Evolutionary conservation across 2,329 filamentous ascomycete species (phyloP).

Genomic region (Xylaria sp.): DNA sequence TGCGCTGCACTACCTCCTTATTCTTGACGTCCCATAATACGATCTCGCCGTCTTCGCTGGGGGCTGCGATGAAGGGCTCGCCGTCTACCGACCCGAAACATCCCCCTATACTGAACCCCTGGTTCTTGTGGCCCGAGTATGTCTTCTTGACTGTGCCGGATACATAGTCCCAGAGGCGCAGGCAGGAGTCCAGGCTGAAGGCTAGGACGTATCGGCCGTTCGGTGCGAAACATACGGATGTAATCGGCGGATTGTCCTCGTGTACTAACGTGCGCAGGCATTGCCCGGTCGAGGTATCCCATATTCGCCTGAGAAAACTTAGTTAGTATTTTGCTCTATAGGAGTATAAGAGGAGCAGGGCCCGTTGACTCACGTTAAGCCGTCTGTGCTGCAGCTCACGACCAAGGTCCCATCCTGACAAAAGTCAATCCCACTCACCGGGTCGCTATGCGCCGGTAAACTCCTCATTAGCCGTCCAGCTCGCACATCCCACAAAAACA

Average conservation of each 20-base stretch:
- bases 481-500: slow-evolving; percentile 96
- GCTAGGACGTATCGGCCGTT: slow-evolving; percentile 95
- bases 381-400: slow-evolving; percentile 90
- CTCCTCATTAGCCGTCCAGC: slow-evolving; percentile 89
- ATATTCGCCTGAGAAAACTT: slow-evolving; percentile 72
- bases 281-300: slow-evolving; percentile 95
- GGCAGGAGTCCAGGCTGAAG: slow-evolving; percentile 88
- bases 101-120: slow-evolving; percentile 84
- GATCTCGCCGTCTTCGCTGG: slow-evolving; percentile 87
- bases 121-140: slow-evolving; percentile 91
- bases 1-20: slow-evolving; percentile 82
- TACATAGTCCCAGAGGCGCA: slow-evolving; percentile 96
- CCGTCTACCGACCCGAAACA: slow-evolving; percentile 77
- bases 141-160: slow-evolving; percentile 94
- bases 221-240: slow-evolving; percentile 89
- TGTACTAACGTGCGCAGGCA: slow-evolving; percentile 95
- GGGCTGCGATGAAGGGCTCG: slow-evolving; percentile 76
- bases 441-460: slow-evolving; percentile 93
- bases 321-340: slow-evolving; percentile 2
- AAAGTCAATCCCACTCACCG: slow-evolving; percentile 93
- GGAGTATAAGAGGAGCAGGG: background rate
- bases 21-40: slow-evolving; percentile 90
- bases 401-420: slow-evolving; percentile 92
- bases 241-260: slow-evolving; percentile 93
- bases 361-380: slow-evolving; percentile 73